Conservation (phyloP, 495 filamentous ascomycete species). For the Hypoxylon perforatum region DNA sequence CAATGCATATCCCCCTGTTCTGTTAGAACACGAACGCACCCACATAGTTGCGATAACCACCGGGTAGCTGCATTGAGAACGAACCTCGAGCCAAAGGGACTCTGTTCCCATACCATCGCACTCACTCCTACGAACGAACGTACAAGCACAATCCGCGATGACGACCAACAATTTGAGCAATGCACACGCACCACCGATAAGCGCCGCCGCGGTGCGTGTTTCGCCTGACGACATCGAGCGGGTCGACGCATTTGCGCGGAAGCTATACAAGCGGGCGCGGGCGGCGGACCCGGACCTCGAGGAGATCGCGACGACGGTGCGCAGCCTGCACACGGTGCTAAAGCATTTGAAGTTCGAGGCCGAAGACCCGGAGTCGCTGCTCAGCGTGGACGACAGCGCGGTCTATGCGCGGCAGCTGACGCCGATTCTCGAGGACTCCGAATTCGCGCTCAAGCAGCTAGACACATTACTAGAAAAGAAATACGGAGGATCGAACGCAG, state of each 20-base stretch:
- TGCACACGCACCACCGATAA: background rate
- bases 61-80: background rate
- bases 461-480: slow-evolving; percentile 58
- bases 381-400: slow-evolving; percentile 49
- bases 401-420: slow-evolving; percentile 57
- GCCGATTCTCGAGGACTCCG: slow-evolving; percentile 60
- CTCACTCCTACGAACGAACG: no score
- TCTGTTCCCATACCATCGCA: slow-evolving; percentile 14
- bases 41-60: slow-evolving; percentile 7
- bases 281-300: slow-evolving; percentile 53
- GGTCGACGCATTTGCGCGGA: slow-evolving; percentile 54
- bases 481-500: slow-evolving; percentile 25
- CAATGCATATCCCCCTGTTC: slow-evolving; percentile 6
- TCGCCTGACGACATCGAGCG: slow-evolving; percentile 51
- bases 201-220: slow-evolving; percentile 8
- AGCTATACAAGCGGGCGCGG: slow-evolving; percentile 52
- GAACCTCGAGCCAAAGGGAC: slow-evolving; percentile 18
- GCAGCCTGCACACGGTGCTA: slow-evolving; percentile 58
- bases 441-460: slow-evolving; percentile 60
- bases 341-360: slow-evolving; percentile 61
- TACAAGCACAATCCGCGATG: slow-evolving; percentile 24
- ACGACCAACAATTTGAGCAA: slow-evolving; percentile 8
- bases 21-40: background rate
- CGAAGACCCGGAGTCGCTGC: slow-evolving; percentile 59
- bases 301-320: slow-evolving; percentile 50